Base-by-base conservation (phyloP, 768 basidiomycete genomes). In the Hygrocybe punicea region DNA sequence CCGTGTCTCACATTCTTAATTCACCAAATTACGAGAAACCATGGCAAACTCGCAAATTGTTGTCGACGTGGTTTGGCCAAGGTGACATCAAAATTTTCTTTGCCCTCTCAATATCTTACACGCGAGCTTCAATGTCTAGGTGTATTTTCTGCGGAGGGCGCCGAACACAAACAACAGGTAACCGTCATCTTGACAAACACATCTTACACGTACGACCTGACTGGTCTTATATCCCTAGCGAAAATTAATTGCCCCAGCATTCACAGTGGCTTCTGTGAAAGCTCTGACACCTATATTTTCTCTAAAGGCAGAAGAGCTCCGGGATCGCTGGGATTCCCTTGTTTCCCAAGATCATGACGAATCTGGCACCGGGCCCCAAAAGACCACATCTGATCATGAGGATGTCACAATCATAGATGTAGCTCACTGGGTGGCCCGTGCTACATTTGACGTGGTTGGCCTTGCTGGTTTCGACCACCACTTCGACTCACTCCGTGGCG, bases 381-480 rank as follows among this genome's bases (percentile, higher is more conserved):
- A n/a, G 16, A 17, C 24, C 11, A n/a, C 17, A 17, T 19, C 25
- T 13, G 44, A 48, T 17, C 57, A 59, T 24, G 44, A 44, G 4
- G 48, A 57, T 56, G 16, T 57, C 56, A 21, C 60, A 60, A 24
- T 83, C 58, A 46, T 59, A 34, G 47, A 61, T 47, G 42, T 60
- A 19, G 69, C 76, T 21, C 77, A 79, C 55, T 86, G 83, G 81
- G 64, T 84, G n/a, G 81, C 81, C 11, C 79, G 84, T 24, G 78
- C 81, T 0, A 80, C 84, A 1, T 81, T 59, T 19, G 57, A 63
- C 45, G 60, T 60, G 19, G 58, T 55, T 17, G 62, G 58, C 21
- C 58, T 59, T 21, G 59, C 84, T 5, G 80, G 79, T 5, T 80
- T 84, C 36, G 75, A 80, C 58, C 81, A 83, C 58, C 68, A 76